These are phyloP conservation scores for Coniochaeta ligniaria DNA, from an alignment of 2,329 filamentous ascomycete species.

Conservation along the genomic window DNA sequence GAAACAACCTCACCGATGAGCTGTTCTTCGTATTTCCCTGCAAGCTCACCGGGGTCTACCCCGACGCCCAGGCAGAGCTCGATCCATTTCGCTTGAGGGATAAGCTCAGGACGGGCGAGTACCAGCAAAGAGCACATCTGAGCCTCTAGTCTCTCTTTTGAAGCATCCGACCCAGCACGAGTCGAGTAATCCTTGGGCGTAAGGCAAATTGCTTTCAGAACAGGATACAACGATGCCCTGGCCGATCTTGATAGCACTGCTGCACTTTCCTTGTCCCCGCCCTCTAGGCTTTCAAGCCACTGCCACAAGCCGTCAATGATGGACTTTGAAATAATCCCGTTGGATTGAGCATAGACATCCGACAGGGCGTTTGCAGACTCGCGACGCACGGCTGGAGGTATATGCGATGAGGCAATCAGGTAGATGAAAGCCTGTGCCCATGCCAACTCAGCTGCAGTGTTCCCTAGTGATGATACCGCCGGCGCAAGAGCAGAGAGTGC, in stretches of 20 bases:
- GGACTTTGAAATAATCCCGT: conserved; percentile 46
- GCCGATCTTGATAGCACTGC: conserved; percentile 59
- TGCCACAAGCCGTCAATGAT: conserved; percentile 72
- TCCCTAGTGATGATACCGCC: conserved; percentile 40
- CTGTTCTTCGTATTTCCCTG: conserved; percentile 51
- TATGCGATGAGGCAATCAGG: conserved; percentile 55
- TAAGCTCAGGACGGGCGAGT: conserved; percentile 68
- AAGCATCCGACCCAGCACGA: conserved; percentile 29
- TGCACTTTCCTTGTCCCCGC: conserved; percentile 71
- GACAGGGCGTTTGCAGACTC: conserved; percentile 57
- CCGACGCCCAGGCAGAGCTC: conserved; percentile 73
- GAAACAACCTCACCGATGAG: conserved; percentile 62
- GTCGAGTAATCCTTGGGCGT: conserved; percentile 41
- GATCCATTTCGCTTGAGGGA: conserved; percentile 82
- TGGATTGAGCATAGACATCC: conserved; percentile 46
- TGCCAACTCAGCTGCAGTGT: conserved; percentile 46
- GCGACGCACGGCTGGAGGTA: conserved; percentile 57
- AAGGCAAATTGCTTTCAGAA: conserved; percentile 57
- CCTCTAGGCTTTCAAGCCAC: conserved; percentile 63
- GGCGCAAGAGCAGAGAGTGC: conserved; percentile 58
- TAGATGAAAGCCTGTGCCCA: conserved; percentile 89
- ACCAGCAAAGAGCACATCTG: conserved; percentile 75
- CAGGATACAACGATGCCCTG: conserved; percentile 53
- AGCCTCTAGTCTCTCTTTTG: conserved; percentile 45
- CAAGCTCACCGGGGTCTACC: conserved; percentile 76